A percentile compares a stretch with the other conserved stretches of the same genome.
Evolutionary conservation across 495 filamentous ascomycete species (phyloP).

Genomic region (Penicillium paradoxum): DNA sequence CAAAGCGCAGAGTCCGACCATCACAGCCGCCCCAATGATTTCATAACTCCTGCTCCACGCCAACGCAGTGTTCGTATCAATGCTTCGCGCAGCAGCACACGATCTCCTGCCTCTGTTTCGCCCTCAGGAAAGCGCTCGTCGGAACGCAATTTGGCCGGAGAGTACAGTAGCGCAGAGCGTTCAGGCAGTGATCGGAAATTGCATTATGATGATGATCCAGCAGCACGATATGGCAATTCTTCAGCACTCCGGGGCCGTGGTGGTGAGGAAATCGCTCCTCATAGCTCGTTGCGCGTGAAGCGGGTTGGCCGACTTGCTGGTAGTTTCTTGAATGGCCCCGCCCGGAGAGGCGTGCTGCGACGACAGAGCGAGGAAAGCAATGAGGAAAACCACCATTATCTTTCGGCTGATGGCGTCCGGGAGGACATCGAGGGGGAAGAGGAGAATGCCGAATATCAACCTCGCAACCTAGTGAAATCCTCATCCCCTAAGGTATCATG

Average conservation of each 20-base stretch:
- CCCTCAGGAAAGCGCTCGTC: slow-evolving; percentile 35
- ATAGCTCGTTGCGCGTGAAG: slow-evolving; percentile 69
- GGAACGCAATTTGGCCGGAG: slow-evolving; percentile 31
- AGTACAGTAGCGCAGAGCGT: slow-evolving; percentile 38
- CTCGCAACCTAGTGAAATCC: slow-evolving; percentile 27
- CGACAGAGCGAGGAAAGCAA: slow-evolving; percentile 69
- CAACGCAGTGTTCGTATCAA: slow-evolving; percentile 59
- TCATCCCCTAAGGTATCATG: slow-evolving; percentile 44
- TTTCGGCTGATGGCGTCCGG: slow-evolving; percentile 26
- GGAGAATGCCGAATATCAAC: slow-evolving; percentile 27
- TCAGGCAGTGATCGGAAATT: slow-evolving; percentile 43
- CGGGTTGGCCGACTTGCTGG: slow-evolving; percentile 66
- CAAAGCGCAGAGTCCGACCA: slow-evolving; percentile 29
- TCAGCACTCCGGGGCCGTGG: slow-evolving; percentile 46
- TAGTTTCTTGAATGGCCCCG: slow-evolving; percentile 68
- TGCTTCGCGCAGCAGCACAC: slow-evolving; percentile 35
- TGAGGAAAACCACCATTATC: slow-evolving; percentile 32
- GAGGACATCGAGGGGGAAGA: slow-evolving; percentile 24
- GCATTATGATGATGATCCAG: slow-evolving; percentile 38
- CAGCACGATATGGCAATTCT: slow-evolving; percentile 46
- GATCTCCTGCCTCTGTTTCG: slow-evolving; percentile 38
- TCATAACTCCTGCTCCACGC: slow-evolving; percentile 64
- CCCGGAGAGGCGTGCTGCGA: slow-evolving; percentile 61
- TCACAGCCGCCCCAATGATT: slow-evolving; percentile 37
- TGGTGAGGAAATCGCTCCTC: slow-evolving; percentile 53